Evolutionary conservation across 176 grass and related monocot genomes (phyloP), one percentile per base, ranked within the genome.

Genomic region (Leersia perrieri): DNA sequence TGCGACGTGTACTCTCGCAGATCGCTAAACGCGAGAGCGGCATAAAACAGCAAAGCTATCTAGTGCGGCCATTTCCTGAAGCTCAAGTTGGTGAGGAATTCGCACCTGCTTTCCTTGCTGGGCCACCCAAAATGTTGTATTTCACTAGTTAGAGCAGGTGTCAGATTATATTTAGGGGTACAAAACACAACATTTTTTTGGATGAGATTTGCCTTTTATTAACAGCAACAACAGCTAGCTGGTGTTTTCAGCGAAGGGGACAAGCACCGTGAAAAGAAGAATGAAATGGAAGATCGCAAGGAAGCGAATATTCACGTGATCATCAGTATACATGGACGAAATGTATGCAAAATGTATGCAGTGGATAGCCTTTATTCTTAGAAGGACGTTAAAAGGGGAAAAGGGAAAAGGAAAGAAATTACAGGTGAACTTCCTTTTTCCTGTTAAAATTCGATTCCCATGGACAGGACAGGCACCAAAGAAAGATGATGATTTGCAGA

Each of bases 21-120:
- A 10, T n/a, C 28, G 61, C 28, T 32, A 42, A 60, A 45, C 28
- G 22, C 36, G 73, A 73, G 26, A 34, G 60, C 28, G 70, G 44
- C 60, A 22, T 7, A 34, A 36, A 38, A 11, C 4, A 63, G 3
- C 60, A 26, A 23, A 57, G 22, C 22, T 58, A 53, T n/a, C 31
- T 44, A 12, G 53, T 15, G 9, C 73, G 6, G 38, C 53, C 23
- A 64, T 85, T 84, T 64, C 28, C 36, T 29, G 34, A 29, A 51
- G 60, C 16, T 35, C 53, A 25, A 80, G 26, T 58, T 67, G 84
- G 20, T 9, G 53, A 76, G 26, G 64, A 53, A 82, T 47, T 51
- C n/a, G 78, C 63, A 75, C 29, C n/a, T n/a, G 85, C 29, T 66
- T 86, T 79, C 2, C 35, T 23, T 33, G 66, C 23, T 20, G 33